phyloP scores from a whole-genome alignment of 768 basidiomycete species.

The Mycena crocata region DNA sequence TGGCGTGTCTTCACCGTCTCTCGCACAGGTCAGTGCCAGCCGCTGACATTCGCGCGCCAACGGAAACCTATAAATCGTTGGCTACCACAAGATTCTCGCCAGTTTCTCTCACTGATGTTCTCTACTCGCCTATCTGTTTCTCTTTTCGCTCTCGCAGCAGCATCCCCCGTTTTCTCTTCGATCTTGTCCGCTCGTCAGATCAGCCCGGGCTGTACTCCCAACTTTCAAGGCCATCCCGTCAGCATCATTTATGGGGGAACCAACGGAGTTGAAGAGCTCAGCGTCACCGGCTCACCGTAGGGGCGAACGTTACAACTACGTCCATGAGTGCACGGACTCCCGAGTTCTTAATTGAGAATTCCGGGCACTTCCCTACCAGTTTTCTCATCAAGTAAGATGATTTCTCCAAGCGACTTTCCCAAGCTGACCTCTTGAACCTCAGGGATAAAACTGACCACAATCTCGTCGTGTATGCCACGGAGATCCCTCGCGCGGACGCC shows the following conservation, averaged over 20 bases:
- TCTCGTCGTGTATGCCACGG: slow-evolving; percentile 18
- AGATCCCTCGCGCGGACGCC: slow-evolving; percentile 4
- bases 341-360: slow-evolving; percentile 23
- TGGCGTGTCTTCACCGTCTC: slow-evolving; percentile 1
- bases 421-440: background rate
- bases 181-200: slow-evolving; percentile 38
- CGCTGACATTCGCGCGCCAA: background rate
- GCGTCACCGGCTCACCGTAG: slow-evolving; percentile 24
- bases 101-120: slow-evolving; percentile 7
- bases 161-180: slow-evolving; percentile 37
- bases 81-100: background rate
- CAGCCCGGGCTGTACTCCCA: slow-evolving; percentile 11
- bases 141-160: background rate
- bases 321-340: slow-evolving; percentile 5
- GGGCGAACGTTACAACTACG: slow-evolving; percentile 18
- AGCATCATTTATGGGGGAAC: slow-evolving; percentile 22
- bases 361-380: slow-evolving; percentile 20
- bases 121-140: background rate
- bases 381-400: slow-evolving; percentile 22
- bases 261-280: slow-evolving; percentile 17
- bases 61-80: background rate
- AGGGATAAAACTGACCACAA: slow-evolving; percentile 16
- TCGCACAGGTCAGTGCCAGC: background rate
- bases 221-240: slow-evolving; percentile 26
- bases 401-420: background rate